Evolutionary conservation across 192 early-diverging fungal genomes (phyloP), one percentile per base, ranked within the genome.

Genomic region (Diversispora eburnea): DNA sequence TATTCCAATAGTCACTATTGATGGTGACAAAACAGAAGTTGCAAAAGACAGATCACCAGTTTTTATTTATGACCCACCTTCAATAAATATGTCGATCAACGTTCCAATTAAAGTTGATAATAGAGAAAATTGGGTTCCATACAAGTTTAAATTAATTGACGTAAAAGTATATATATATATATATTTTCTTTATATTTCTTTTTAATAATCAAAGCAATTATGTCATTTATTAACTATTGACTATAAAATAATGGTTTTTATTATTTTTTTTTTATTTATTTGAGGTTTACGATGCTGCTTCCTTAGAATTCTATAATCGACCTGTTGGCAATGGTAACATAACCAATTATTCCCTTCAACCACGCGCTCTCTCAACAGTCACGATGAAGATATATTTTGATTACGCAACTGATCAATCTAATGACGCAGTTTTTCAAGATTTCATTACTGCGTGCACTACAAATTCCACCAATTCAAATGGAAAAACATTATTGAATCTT

Each of bases 111-210:
- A 22, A 47, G 19, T 66, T n/a, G 64, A 66, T 12, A 66, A 49
- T 66, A 46, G 22, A 13, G 64, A 66, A 17, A 66, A 66, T 66
- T 66, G 64, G 64, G 19, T 66, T 25, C 64, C 64, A 9, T 66
- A 13, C 20, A 48, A 49, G 12, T 66, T 66, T 25, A 66, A 66
- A 10, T 25, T 6, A 48, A 5, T 66, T 48, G 8, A 47, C 13
- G 46, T 66, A 25, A 6, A 66, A 48, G 64, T 66, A 20, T 48
- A 46, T 48, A 15, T 10, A n/a, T n/a, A n/a, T n/a, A n/a, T n/a
- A n/a, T n/a, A n/a, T n/a, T n/a, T n/a, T n/a, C n/a, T n/a, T n/a
- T n/a, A n/a, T 48, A 42, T 48, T 15, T 62, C 39, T 41, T 43
- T 61, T 66, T 66, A 10, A 19, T 20, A 58, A 17, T 54, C 12